Evolutionary conservation across 176 grass and related monocot species (phyloP), one percentile per base, ranked within the genome.

Genomic region (Lolium perenne): DNA sequence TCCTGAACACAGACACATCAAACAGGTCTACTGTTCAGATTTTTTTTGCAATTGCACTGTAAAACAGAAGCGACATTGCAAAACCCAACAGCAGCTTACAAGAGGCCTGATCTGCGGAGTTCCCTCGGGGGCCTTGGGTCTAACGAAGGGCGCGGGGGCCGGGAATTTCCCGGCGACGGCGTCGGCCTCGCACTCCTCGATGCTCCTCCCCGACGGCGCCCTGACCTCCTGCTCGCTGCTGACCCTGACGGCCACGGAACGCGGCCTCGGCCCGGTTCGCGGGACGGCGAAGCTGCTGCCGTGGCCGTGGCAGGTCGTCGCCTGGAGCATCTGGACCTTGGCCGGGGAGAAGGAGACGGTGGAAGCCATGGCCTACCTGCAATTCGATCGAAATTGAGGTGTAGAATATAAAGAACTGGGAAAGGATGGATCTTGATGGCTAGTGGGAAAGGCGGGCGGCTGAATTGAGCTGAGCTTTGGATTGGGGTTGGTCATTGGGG

Each of bases 171-270:
- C 94, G 14, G 97, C 91, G 20, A 94, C 97, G 70, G 97, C 97
- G 20, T 91, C 94, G 15, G 94, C 94, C 86, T 98, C 97, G 22
- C 94, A 98, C 83, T 98, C 97, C 88, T 98, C 93, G n/a, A 95
- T 93, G 57, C 76, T 95, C 87, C 88, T 85, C 41, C 92, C 86
- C 8, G 92, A 92, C 45, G 82, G 93, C 29, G 79, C 88, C 87
- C 90, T 95, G 65, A 95, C 78, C 78, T 91, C 92, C 80, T 89
- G 81, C 73, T 94, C 91, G 63, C 71, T 95, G 86, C 86, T 93
- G 51, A 93, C 90, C 90, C 84, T 88, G 60, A 96, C 77, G 63
- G 68, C 82, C 51, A 49, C 45, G 86, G 84, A 83, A 13, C 76
- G 82, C 82, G 8, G 38, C 86, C 54, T 87, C 14, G 56, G 71